Conservation (phyloP, 2,329 filamentous ascomycete genomes). For the Arthrocladium fulminans region DNA sequence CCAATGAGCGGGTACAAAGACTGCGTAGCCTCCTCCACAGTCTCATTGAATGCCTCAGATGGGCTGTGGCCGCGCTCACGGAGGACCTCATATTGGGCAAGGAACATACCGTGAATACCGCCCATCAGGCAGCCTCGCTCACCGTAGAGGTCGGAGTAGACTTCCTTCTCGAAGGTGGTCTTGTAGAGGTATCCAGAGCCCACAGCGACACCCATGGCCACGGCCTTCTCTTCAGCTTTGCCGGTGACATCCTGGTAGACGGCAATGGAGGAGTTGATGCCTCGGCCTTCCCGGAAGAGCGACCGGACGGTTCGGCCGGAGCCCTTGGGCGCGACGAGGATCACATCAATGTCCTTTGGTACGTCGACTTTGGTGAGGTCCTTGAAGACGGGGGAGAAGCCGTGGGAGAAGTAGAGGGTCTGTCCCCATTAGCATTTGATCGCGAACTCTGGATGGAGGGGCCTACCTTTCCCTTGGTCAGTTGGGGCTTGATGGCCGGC, state of each 20-base stretch:
- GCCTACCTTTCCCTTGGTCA: constrained; percentile 93
- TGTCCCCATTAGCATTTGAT: constrained; percentile 30
- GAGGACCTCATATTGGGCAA: constrained; percentile 99
- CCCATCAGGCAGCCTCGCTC: constrained; percentile 99
- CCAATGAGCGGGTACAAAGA: constrained; percentile 96
- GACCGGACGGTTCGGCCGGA: constrained; percentile 97
- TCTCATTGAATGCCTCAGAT: constrained; percentile 99
- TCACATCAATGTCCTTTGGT: constrained; percentile 91
- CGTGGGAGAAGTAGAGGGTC: constrained; percentile 99
- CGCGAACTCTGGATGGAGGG: constrained; percentile 9
- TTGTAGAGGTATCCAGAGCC: constrained; percentile 98
- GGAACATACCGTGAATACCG: constrained; percentile 99
- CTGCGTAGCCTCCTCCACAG: constrained; percentile 98
- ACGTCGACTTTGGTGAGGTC: constrained; percentile 98
- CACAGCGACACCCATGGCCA: constrained; percentile 93
- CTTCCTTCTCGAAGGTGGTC: constrained; percentile 99
- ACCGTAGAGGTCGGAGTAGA: constrained; percentile 98
- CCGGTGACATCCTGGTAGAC: constrained; percentile 98
- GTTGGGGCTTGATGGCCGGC: constrained; percentile 94
- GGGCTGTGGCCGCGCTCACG: constrained; percentile 96
- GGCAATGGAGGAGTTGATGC: constrained; percentile 98
- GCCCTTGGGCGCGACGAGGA: constrained; percentile 98
- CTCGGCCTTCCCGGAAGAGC: constrained; percentile 97
- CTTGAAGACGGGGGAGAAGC: constrained; percentile 99
- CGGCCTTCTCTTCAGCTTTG: constrained; percentile 95